Conservation (phyloP, 805 yeast species). For the Wickerhamia fluorescens region DNA sequence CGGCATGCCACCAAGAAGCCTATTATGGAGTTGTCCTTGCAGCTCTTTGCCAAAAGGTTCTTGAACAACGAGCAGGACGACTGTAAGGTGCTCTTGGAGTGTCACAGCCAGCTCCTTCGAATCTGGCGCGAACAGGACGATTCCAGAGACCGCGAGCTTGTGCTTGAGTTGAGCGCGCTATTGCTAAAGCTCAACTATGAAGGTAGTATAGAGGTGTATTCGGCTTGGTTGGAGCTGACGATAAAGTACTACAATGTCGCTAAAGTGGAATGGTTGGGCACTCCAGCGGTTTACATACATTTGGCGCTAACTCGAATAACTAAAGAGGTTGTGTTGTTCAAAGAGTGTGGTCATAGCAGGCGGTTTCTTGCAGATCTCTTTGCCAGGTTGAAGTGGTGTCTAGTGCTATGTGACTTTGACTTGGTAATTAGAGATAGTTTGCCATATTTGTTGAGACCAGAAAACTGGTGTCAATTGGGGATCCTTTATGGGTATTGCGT, state of each 20-base stretch:
- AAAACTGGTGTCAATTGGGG: not conserved
- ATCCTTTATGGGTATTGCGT: constrained; percentile 2
- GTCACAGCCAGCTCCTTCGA: constrained; percentile 8
- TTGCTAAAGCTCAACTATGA: constrained; percentile 16
- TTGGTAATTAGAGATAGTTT: constrained; percentile 12
- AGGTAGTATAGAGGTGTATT: constrained; percentile 8
- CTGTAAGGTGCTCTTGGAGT: constrained; percentile 3
- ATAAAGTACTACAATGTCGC: constrained; percentile 10
- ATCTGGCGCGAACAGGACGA: no score
- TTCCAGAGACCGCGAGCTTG: no score
- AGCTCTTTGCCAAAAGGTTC: no score
- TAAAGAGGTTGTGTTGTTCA: constrained; percentile 8
- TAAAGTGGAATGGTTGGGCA: constrained; percentile 11
- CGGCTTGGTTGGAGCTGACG: constrained; percentile 7
- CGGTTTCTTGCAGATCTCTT: constrained; percentile 13
- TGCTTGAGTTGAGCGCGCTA: no score
- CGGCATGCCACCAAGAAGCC: constrained; percentile 23
- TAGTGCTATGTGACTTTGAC: constrained; percentile 21
- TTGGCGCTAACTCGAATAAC: constrained; percentile 5
- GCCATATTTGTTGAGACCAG: constrained; percentile 11
- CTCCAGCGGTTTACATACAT: constrained; percentile 7
- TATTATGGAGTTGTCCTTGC: constrained; percentile 18
- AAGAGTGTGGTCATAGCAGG: constrained; percentile 5
- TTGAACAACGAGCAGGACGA: no score
- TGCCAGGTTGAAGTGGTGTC: constrained; percentile 21